Percentiles rank a stretch among this genome's conserved stretches.
These are phyloP conservation scores for Podaxis sp. DNA, from an alignment of 768 basidiomycete species.

Conservation along the genomic window DNA sequence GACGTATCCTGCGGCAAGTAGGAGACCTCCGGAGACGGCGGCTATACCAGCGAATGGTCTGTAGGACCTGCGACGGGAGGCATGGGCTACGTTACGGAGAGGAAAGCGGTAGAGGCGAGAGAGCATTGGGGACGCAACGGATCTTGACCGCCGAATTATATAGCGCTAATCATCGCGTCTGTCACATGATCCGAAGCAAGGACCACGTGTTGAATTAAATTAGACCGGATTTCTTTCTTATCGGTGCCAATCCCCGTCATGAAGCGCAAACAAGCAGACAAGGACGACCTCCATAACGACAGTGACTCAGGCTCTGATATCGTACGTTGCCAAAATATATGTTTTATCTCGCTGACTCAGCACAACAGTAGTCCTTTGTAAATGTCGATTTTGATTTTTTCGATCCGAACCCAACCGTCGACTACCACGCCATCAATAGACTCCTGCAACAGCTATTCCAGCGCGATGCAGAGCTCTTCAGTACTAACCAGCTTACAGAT, in stretches of 20 bases:
- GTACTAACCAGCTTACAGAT: constrained; percentile 75
- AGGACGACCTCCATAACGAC: constrained; percentile 35
- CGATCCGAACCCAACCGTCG: constrained; percentile 76
- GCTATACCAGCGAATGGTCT: constrained; percentile 10
- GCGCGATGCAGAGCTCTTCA: constrained; percentile 69
- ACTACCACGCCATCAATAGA: constrained; percentile 85
- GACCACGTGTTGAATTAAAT: constrained; percentile 2
- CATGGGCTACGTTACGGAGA: not conserved
- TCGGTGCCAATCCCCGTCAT: constrained; percentile 5
- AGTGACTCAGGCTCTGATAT: constrained; percentile 40
- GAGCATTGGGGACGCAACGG: constrained; percentile 13
- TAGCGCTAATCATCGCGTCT: constrained; percentile 6
- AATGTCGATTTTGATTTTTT: constrained; percentile 95
- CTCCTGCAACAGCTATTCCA: constrained; percentile 70
- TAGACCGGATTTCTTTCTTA: constrained; percentile 1
- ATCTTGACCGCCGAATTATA: constrained; percentile 6
- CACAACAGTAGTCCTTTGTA: constrained; percentile 54
- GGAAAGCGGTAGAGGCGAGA: constrained; percentile 13
- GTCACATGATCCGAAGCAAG: not conserved
- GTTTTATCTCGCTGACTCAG: constrained; percentile 24
- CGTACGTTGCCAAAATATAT: constrained; percentile 18
- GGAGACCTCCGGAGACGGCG: constrained; percentile 9
- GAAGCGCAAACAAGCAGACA: constrained; percentile 52
- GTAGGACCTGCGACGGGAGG: not conserved
- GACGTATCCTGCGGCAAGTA: constrained; percentile 15